Percentiles rank a stretch among this genome's conserved stretches.
These are phyloP conservation scores for Purshia tridentata DNA, from an alignment of 306 rosid genomes.

Conservation along the genomic window DNA sequence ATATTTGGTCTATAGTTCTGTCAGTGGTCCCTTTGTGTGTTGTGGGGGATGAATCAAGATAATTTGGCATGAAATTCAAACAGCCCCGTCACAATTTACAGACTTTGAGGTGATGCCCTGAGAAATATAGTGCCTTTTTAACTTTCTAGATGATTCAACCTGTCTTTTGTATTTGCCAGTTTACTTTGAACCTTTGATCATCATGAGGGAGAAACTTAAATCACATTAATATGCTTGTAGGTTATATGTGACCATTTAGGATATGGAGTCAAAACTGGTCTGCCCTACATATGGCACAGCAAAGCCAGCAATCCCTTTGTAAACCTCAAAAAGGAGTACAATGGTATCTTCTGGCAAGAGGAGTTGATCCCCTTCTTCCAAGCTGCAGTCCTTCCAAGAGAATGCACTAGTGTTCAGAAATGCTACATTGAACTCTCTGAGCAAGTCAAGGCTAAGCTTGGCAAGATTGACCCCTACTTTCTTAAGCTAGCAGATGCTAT, in stretches of 20 bases:
- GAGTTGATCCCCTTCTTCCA: conserved; percentile 85
- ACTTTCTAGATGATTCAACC: background rate
- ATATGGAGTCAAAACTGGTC: conserved; percentile 78
- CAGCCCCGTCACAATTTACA: background rate
- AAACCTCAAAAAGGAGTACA: conserved; percentile 83
- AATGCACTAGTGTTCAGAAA: conserved; percentile 62
- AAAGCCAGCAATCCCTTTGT: conserved; percentile 96
- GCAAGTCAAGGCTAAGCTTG: conserved; percentile 73
- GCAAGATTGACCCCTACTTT: conserved; percentile 62
- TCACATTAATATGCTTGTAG: conserved; percentile 25
- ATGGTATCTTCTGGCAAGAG: conserved; percentile 91
- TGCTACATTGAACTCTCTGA: conserved; percentile 89
- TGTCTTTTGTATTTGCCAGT: background rate
- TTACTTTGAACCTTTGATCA: background rate
- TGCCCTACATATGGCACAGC: conserved; percentile 97
- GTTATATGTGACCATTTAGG: conserved; percentile 88
- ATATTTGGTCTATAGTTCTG: too few relatives aligned
- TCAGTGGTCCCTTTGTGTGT: background rate
- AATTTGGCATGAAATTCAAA: background rate
- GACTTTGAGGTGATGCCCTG: background rate
- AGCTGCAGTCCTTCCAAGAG: conserved; percentile 56
- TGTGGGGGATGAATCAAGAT: background rate
- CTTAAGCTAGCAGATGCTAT: conserved; percentile 76
- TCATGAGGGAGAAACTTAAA: background rate
- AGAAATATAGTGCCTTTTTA: background rate